A percentile compares a stretch with the other conserved stretches of the same genome.
These are phyloP conservation scores for Phaeosphaeria sp. DNA, from an alignment of 2,329 filamentous ascomycete genomes.

Conservation along the genomic window DNA sequence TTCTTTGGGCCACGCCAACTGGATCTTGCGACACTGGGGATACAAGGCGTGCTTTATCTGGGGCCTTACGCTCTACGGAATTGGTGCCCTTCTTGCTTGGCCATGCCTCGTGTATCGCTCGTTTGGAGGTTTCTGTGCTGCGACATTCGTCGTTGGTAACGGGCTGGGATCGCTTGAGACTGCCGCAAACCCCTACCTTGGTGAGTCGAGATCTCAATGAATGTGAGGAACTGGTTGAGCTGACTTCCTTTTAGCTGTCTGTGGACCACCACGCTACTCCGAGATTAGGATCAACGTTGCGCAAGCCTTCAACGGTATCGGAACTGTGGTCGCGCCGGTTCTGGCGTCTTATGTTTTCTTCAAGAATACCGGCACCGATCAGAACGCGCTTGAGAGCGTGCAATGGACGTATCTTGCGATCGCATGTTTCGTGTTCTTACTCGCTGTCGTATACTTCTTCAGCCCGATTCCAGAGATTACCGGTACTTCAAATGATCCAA, in stretches of 20 bases:
- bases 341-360: constrained; percentile 69
- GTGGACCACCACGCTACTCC: constrained; percentile 64
- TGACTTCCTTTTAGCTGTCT: not conserved
- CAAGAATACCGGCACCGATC: constrained; percentile 58
- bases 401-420: constrained; percentile 72
- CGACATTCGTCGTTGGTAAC: constrained; percentile 63
- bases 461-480: constrained; percentile 63
- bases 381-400: constrained; percentile 62
- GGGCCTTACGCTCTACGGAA: constrained; percentile 62
- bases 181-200: constrained; percentile 59
- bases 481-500: constrained; percentile 12
- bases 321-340: constrained; percentile 65
- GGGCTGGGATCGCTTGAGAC: constrained; percentile 65
- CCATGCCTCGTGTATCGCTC: constrained; percentile 62
- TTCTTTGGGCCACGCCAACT: constrained; percentile 56
- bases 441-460: constrained; percentile 66
- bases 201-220: not conserved
- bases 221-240: no score
- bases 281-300: constrained; percentile 66
- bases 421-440: constrained; percentile 64
- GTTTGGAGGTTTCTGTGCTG: constrained; percentile 67
- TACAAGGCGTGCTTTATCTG: constrained; percentile 57
- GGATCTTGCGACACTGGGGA: constrained; percentile 58
- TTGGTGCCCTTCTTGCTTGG: constrained; percentile 67
- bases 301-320: constrained; percentile 66